Evolutionary conservation across 2,329 filamentous ascomycete genomes (phyloP).

Genomic region (Diplodia seriata): DNA sequence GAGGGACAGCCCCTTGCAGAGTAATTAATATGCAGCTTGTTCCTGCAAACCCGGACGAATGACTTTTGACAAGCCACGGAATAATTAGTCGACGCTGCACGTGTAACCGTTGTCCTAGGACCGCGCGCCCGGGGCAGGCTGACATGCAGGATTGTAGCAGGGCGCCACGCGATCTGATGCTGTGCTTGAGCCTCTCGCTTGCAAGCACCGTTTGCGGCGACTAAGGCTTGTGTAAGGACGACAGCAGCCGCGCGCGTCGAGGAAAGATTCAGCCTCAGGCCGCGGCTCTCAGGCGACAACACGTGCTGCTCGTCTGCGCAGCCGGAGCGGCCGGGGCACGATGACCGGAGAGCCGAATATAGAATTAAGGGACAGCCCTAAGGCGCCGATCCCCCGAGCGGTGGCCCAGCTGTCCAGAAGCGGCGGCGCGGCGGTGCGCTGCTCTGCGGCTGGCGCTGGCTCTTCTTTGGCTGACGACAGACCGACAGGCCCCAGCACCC

Average conservation of each 20-base stretch:
- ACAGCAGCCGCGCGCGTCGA: neutral
- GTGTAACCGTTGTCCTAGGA: slow-evolving; percentile 1
- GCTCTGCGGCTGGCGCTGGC: neutral
- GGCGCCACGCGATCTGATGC: neutral
- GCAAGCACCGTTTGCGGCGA: neutral
- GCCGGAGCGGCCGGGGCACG: slow-evolving; percentile 1
- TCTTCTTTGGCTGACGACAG: slow-evolving; percentile 13
- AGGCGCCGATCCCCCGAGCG: slow-evolving; percentile 28
- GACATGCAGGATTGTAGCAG: neutral
- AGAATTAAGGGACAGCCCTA: slow-evolving; percentile 31
- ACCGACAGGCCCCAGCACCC: slow-evolving; percentile 24
- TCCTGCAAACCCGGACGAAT: slow-evolving; percentile 1
- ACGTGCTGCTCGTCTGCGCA: neutral
- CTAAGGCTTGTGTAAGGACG: neutral
- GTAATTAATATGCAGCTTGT: slow-evolving; percentile 1
- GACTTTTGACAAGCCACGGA: neutral
- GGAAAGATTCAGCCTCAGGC: neutral
- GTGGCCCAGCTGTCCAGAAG: slow-evolving; percentile 15
- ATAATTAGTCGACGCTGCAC: neutral
- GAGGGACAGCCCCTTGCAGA: neutral
- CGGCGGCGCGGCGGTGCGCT: slow-evolving; percentile 2
- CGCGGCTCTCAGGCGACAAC: slow-evolving; percentile 3
- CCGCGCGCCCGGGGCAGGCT: slow-evolving; percentile 9
- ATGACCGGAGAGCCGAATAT: slow-evolving; percentile 11
- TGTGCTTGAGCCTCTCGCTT: slow-evolving; percentile 13